Evolutionary conservation across 1,284 basidiomycete species (phyloP), one percentile per base, ranked within the genome.

Genomic region (Apiotrichum brassicae): DNA sequence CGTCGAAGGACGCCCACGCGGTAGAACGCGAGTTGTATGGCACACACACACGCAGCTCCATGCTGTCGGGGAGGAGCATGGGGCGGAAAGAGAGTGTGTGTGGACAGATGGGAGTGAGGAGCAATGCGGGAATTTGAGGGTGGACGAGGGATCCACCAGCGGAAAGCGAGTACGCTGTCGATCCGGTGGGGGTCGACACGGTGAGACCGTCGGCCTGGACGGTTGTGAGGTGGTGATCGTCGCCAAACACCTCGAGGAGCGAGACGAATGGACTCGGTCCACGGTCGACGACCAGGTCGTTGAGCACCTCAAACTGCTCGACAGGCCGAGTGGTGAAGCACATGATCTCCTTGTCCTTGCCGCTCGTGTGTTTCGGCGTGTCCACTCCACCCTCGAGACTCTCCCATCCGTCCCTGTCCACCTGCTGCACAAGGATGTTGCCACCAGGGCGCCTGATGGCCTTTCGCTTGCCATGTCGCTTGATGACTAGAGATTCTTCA

Each of bases 1-100:
- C 95, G 66, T 99, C 95, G 66, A 99, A 99, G 33, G 89, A 93
- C 11, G 91, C 95, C 95, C 95, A 99, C 4, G 95, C 95, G 0
- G 94, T 98, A 66, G 89, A 93, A 35, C 95, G 79, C 22, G 94
- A 97, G 72, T 97, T 97, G 77, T 92, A 98, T 0, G 95, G 95
- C 16, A 99, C 95, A 60, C 93, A 97, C 35, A 99, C 91, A 14
- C 95, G 84, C 43, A 99, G 78, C 67, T 98, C 95, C 90, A 99
- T 97, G 65, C 86, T 94, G 70, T 99, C 95, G 1, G 95, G 95
- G 18, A 99, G 77, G 4, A 98, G 79, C 94, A 99, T 97, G 1
- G 95, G 95, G 38, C 95, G 82, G 81, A 99, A 99, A 4, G 92
- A 97, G 8, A 99, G 80, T 0, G 95, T 99, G 72, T 99, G 95